Evolutionary conservation across 2,329 filamentous ascomycete genomes (phyloP).

Genomic region (Mariannaea elegans): DNA sequence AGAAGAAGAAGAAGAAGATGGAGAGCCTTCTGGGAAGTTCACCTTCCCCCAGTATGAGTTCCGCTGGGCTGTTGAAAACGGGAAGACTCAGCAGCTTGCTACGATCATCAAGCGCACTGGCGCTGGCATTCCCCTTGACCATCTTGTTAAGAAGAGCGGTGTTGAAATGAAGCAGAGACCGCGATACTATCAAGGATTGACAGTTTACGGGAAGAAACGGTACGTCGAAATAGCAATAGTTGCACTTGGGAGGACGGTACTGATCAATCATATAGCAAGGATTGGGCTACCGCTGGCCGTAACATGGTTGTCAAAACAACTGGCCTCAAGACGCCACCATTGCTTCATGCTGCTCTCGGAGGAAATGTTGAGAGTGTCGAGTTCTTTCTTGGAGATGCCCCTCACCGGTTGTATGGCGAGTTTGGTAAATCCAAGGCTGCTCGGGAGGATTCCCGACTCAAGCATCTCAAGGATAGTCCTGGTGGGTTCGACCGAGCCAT

Average conservation of each 20-base stretch:
- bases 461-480: slow-evolving; percentile 65
- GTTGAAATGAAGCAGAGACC: slow-evolving; percentile 71
- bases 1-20: slow-evolving; percentile 45
- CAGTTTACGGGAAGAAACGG: slow-evolving; percentile 77
- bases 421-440: slow-evolving; percentile 70
- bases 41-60: slow-evolving; percentile 54
- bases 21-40: slow-evolving; percentile 45
- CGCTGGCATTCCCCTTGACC: slow-evolving; percentile 73
- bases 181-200: slow-evolving; percentile 79
- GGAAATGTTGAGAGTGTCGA: slow-evolving; percentile 75
- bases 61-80: slow-evolving; percentile 52
- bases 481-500: slow-evolving; percentile 73
- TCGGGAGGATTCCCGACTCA: slow-evolving; percentile 68
- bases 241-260: neutral
- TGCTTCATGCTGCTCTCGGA: slow-evolving; percentile 64
- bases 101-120: slow-evolving; percentile 73
- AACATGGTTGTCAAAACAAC: slow-evolving; percentile 50
- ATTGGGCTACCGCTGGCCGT: slow-evolving; percentile 76
- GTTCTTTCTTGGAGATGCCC: slow-evolving; percentile 79
- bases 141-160: slow-evolving; percentile 72
- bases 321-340: slow-evolving; percentile 61
- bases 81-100: slow-evolving; percentile 65
- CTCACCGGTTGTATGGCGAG: slow-evolving; percentile 72
- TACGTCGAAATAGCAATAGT: slow-evolving; percentile 32
- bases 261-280: slow-evolving; percentile 51